Base-by-base conservation (phyloP, 1,284 basidiomycete species). In the Xerocomus nothofagi region DNA sequence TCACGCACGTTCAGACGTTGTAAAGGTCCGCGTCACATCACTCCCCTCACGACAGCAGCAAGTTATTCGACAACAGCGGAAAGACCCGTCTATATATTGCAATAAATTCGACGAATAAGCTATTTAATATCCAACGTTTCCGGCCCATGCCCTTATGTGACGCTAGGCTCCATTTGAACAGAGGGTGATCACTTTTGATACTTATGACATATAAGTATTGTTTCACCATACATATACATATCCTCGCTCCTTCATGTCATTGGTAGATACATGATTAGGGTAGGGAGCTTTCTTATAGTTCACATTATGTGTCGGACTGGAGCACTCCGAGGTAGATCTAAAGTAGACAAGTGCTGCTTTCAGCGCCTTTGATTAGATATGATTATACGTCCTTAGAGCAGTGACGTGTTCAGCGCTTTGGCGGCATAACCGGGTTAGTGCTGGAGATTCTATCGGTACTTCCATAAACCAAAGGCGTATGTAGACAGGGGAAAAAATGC, bases 61-160 rank as follows among this genome's bases (percentile, higher is more conserved):
- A 39, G 37, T 20, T 48, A 26, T 34, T 46, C 50, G 41, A 52
- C 50, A 53, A 27, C 33, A 47, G 26, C 43, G 52, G 57, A 65
- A 68, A 51, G 36, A 34, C 21, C 50, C 40, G 39, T 43, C 36
- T 66, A 68, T 63, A 54, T 67, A 68, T 67, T 55, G 48, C 56
- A 49, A 42, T 63, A 53, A 51, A 48, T 30, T 49, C 50, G 34
- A 41, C 47, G 32, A 50, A 49, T 61, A 56, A 64, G 31, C 44
- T 65, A 63, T 63, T 53, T 68, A 57, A 63, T 63, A 57, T 66
- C 44, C 48, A 48, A 39, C 36, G 53, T 45, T 41, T 47, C 46
- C 44, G 38, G 49, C 46, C 39, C 46, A 49, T 32, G 49, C 26
- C 48, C 39, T 45, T 47, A 29, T 39, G 38, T 50, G 53, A 53